Evolutionary conservation across 2,329 filamentous ascomycete species (phyloP).

Genomic region (Zymoseptoria crescenta): DNA sequence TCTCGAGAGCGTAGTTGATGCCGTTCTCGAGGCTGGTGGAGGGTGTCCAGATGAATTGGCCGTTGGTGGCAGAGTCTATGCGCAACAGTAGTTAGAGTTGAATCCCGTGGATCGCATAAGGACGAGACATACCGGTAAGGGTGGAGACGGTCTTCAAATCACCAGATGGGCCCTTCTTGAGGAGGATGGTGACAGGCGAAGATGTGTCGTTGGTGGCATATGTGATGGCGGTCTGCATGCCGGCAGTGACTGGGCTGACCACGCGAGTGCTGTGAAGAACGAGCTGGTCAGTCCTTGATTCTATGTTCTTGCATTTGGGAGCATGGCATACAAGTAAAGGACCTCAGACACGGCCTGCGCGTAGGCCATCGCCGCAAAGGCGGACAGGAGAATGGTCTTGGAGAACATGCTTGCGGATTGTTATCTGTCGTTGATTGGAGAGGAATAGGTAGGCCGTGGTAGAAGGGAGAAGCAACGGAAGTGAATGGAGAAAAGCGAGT

Average conservation of each 20-base stretch:
- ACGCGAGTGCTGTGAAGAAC: slow-evolving; percentile 35
- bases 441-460: background rate
- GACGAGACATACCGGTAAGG: slow-evolving; percentile 15
- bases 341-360: slow-evolving; percentile 34
- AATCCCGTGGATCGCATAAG: background rate
- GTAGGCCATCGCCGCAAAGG: slow-evolving; percentile 39
- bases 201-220: slow-evolving; percentile 18
- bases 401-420: slow-evolving; percentile 41
- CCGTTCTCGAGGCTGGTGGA: slow-evolving; percentile 35
- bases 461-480: background rate
- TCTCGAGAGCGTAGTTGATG: slow-evolving; percentile 51
- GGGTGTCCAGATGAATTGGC: slow-evolving; percentile 43
- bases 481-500: background rate
- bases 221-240: slow-evolving; percentile 31
- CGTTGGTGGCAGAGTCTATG: slow-evolving; percentile 10
- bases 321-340: slow-evolving; percentile 35
- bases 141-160: slow-evolving; percentile 44
- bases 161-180: slow-evolving; percentile 45
- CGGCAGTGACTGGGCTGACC: slow-evolving; percentile 41
- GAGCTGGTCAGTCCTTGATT: background rate
- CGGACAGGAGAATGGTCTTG: slow-evolving; percentile 40
- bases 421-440: background rate
- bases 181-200: slow-evolving; percentile 46
- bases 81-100: background rate
- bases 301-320: background rate